Evolutionary conservation across 2,329 filamentous ascomycete genomes (phyloP).

Genomic region (Talaromyces amestolkiae): DNA sequence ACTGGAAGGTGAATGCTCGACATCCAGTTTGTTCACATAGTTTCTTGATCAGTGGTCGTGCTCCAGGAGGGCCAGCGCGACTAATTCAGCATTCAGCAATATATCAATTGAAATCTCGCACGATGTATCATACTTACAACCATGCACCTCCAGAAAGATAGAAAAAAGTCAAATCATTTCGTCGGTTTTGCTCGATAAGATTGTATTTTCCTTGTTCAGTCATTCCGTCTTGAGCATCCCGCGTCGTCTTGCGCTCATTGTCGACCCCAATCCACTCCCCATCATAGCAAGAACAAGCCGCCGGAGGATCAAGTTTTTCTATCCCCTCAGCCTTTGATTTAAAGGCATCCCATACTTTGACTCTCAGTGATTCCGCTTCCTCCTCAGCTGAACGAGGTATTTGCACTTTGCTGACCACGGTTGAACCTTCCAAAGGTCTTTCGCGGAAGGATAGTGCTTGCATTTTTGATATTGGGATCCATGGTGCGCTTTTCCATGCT

Average conservation of each 20-base stretch:
- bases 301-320: constrained; percentile 11
- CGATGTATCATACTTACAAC: constrained; percentile 7
- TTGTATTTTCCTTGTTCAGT: constrained; percentile 8
- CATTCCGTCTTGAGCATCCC: not conserved
- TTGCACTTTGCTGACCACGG: constrained; percentile 12
- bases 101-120: not conserved
- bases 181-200: not conserved
- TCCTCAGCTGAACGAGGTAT: not conserved
- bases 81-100: not conserved
- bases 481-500: constrained; percentile 9
- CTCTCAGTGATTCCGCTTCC: not conserved
- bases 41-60: constrained; percentile 8
- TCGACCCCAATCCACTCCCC: constrained; percentile 7
- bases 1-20: constrained; percentile 13
- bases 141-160: constrained; percentile 13
- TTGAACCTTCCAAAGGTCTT: constrained; percentile 7
- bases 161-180: constrained; percentile 12
- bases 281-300: not conserved
- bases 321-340: constrained; percentile 10
- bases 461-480: constrained; percentile 13
- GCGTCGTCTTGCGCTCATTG: not conserved
- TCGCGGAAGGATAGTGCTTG: constrained; percentile 15
- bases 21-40: not conserved
- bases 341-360: constrained; percentile 5
- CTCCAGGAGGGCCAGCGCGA: constrained; percentile 7